Evolutionary conservation across 169 alveolate species (phyloP).

Genomic region (Cryptosporidium meleagridis): DNA sequence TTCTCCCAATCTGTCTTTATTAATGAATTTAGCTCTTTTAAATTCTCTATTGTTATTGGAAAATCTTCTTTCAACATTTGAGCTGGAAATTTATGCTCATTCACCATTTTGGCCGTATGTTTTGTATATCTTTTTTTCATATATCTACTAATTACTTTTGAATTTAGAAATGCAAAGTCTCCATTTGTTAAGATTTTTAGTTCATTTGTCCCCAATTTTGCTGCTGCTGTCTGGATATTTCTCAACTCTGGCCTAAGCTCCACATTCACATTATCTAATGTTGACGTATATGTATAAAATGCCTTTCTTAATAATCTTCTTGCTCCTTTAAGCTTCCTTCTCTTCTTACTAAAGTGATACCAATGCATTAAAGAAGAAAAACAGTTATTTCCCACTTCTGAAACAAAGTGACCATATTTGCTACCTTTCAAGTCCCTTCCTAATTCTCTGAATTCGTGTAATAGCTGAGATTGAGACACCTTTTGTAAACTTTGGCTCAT

Average conservation of each 20-base stretch:
- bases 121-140: slow-evolving; percentile 31
- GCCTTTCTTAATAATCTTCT: slow-evolving; percentile 57
- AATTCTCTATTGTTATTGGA: slow-evolving; percentile 42
- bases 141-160: slow-evolving; percentile 14
- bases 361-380: slow-evolving; percentile 49
- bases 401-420: slow-evolving; percentile 47
- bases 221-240: slow-evolving; percentile 28
- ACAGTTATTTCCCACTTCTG: slow-evolving; percentile 60
- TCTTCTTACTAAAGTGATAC: slow-evolving; percentile 30
- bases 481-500: slow-evolving; percentile 13
- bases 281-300: slow-evolving; percentile 57
- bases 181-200: slow-evolving; percentile 26
- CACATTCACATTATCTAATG: slow-evolving; percentile 49
- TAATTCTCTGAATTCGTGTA: slow-evolving; percentile 61
- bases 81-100: not conserved
- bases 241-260: slow-evolving; percentile 39
- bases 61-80: slow-evolving; percentile 37
- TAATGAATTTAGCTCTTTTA: slow-evolving; percentile 46
- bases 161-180: slow-evolving; percentile 36
- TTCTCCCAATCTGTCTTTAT: slow-evolving; percentile 11
- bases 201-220: slow-evolving; percentile 38
- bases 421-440: slow-evolving; percentile 64
- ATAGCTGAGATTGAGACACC: slow-evolving; percentile 56
- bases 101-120: slow-evolving; percentile 38
- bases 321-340: slow-evolving; percentile 41